Evolutionary conservation across 2,329 filamentous ascomycete genomes (phyloP), one percentile per base, ranked within the genome.

Genomic region (Elsinoe fawcettii): DNA sequence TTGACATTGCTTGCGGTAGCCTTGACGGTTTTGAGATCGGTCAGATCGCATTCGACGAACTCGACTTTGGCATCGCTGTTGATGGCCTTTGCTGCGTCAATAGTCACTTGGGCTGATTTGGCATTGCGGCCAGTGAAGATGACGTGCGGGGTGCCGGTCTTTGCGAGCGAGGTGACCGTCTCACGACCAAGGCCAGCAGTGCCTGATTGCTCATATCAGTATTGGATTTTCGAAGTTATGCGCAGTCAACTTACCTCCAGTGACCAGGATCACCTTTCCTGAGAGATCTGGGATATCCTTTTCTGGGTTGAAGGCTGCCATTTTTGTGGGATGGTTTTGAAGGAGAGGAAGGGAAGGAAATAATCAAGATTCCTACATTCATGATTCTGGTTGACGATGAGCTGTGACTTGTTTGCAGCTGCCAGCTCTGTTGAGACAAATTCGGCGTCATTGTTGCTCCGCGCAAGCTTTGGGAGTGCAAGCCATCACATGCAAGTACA

Each of bases 101-200:
- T 73, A 22, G 73, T 67, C 18, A 67, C 62, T 12, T 67, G 57
- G 22, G 73, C 75, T 63, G 73, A 74, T 49, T 67, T 67, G 16
- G 67, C 63, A 41, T 66, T 74, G 57, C 76, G 73, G 0, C 73
- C 74, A 30, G 71, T 72, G 62, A 80, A 70, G 64, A 74, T 77
- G 61, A 80, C 74, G 11, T 69, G 66, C 8, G 65, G 36, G n/a
- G 75, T 75, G 2, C 68, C 67, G 61, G 76, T 74, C 2, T 68
- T 66, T 23, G 73, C 69, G 34, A 77, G 71, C 41, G 72, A 70
- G 34, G 66, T 64, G 37, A 78, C 67, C 20, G 72, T 72, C 62
- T 74, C 70, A 53, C 73, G 72, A 41, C 77, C 76, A 4, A 79
- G 67, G 12, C 77, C 77, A 8, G 68, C 63, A 54, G 75, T 78